Evolutionary conservation across 1,284 basidiomycete genomes (phyloP).

Genomic region (Rhodotorula sp.): DNA sequence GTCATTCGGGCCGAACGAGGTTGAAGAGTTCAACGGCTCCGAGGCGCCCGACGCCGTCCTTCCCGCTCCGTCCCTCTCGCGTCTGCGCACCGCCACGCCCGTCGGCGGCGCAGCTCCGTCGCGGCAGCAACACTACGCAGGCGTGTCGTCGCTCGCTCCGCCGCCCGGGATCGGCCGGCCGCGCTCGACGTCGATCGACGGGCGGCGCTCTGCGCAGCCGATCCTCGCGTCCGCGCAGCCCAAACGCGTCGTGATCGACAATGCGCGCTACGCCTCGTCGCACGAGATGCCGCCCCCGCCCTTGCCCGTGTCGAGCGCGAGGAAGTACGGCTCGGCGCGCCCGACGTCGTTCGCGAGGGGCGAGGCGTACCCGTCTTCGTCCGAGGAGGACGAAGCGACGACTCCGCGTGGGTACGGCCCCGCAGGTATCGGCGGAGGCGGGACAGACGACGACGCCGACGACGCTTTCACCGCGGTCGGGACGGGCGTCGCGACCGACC

Average conservation of each 20-base stretch:
- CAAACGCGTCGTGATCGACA: not conserved
- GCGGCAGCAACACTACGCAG: not conserved
- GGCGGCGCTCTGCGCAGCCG: not conserved
- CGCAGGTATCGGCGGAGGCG: not conserved
- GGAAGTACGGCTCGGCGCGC: not conserved
- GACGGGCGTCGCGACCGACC: conserved; percentile 33
- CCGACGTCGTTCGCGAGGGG: conserved; percentile 5
- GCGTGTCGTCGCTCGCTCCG: not conserved
- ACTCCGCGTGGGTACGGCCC: not conserved
- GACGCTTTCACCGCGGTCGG: conserved; percentile 30
- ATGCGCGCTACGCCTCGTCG: not conserved
- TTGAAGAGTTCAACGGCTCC: conserved; percentile 27
- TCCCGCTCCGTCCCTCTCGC: conserved; percentile 17
- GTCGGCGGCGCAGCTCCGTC: no score
- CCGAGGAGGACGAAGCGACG: not conserved
- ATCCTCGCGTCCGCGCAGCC: not conserved
- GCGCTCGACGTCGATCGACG: conserved; percentile 7
- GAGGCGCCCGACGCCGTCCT: conserved; percentile 25
- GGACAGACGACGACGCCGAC: conserved; percentile 10
- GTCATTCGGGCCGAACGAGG: conserved; percentile 26
- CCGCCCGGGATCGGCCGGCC: not conserved
- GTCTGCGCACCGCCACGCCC: not conserved
- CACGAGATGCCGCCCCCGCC: not conserved
- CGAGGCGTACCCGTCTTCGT: not conserved
- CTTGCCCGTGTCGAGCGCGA: not conserved